Base-by-base conservation (phyloP, 768 basidiomycete species). In the Dacryopinax primogenitus region DNA sequence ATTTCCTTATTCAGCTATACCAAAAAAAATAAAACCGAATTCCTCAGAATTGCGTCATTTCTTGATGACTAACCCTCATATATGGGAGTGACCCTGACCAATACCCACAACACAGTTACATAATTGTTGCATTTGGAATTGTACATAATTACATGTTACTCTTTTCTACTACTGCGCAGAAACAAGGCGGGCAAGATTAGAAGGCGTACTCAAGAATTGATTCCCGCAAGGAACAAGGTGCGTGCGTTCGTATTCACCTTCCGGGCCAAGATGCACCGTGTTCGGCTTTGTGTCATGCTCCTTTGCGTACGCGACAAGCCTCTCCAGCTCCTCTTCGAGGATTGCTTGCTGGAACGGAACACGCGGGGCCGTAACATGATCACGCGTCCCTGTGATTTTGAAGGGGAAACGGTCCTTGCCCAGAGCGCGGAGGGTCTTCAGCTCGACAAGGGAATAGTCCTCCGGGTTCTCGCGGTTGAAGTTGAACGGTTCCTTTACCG, bases 351-450 rank as follows among this genome's bases (percentile, higher is more conserved):
- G 79, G n/a, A 74, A 69, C 66, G 71, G 51, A 23, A 41, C 36
- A 68, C 32, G 80, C 83, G 82, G 16, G 81, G 78, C 65, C 84
- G 70, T 64, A 65, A 72, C 66, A 77, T 74, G 66, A 83, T 75
- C 71, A 79, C 81, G 3, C 51, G 3, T 30, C 1, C 79, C 79
- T 18, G 79, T 78, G 33, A 77, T 75, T 68, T 73, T 74, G 71
- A 80, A 84, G 4, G 80, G 78, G 4, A 81, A 70, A 33, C 72
- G 66, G 9, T 82, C 78, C 11, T 78, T 76, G 0, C 83, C 82
- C 33, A 85, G 74, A 32, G 80, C 83, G 63, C 73, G 76, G 47
- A 86, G 67, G 33, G 84, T 86, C 77, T 83, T 84, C 67, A 73
- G 76, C 71, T 85, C 85, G 16, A 85, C 84, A 13, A 85, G 68